These are phyloP conservation scores for Tylopilus orsonianus DNA, from an alignment of 1,284 basidiomycete genomes.

Conservation along the genomic window DNA sequence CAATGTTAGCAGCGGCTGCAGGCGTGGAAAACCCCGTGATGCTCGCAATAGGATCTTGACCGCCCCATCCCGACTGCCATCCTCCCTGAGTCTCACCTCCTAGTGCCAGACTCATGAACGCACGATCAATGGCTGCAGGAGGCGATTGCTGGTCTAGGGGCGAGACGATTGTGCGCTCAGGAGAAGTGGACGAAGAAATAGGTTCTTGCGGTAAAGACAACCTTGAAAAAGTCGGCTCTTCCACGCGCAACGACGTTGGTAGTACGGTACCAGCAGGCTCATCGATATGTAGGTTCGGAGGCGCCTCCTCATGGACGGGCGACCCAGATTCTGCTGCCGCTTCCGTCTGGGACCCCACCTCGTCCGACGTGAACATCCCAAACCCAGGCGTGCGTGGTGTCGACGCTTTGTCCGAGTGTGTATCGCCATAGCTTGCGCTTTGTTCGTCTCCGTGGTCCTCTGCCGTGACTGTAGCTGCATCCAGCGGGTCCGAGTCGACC, in stretches of 20 bases:
- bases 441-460: conserved; percentile 41
- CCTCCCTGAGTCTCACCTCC: conserved; percentile 60
- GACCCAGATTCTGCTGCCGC: conserved; percentile 17
- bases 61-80: conserved; percentile 50
- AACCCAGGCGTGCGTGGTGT: conserved; percentile 29
- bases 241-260: conserved; percentile 3
- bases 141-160: conserved; percentile 51
- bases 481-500: conserved; percentile 49
- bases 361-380: conserved; percentile 22
- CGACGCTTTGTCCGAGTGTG: conserved; percentile 12
- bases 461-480: conserved; percentile 39
- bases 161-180: conserved; percentile 41
- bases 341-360: conserved; percentile 14
- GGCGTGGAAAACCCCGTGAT: conserved; percentile 15
- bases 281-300: conserved; percentile 8
- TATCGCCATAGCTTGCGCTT: conserved; percentile 22
- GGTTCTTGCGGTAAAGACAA: conserved; percentile 26
- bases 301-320: conserved; percentile 6
- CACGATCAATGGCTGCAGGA: conserved; percentile 39
- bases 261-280: conserved; percentile 6
- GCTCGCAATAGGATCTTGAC: conserved; percentile 30
- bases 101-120: conserved; percentile 59
- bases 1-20: conserved; percentile 21
- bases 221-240: conserved; percentile 13
- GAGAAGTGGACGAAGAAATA: conserved; percentile 21